Conservation (phyloP, 495 filamentous ascomycete genomes). For the Penicillium paxilli region DNA sequence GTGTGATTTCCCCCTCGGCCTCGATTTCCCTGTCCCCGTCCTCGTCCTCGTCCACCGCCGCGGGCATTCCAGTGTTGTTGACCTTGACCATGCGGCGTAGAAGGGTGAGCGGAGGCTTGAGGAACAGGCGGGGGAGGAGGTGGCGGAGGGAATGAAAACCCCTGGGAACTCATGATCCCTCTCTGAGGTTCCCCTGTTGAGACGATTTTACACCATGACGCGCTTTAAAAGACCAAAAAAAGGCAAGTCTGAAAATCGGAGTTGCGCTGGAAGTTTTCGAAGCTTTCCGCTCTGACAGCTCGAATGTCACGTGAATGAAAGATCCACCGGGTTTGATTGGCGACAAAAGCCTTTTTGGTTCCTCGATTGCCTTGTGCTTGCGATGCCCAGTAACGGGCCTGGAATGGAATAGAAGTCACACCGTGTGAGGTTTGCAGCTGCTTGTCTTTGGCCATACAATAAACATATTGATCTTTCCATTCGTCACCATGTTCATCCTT, state of each 20-base stretch:
- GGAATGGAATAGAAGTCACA: background rate
- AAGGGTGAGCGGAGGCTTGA: conserved; percentile 24
- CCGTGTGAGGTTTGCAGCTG: background rate
- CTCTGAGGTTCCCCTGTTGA: conserved; percentile 16
- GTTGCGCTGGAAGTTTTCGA: conserved; percentile 9
- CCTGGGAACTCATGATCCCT: conserved; percentile 46
- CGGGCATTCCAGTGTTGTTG: conserved; percentile 37
- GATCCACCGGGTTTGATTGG: conserved; percentile 7
- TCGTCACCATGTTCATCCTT: conserved; percentile 55
- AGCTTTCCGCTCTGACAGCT: conserved; percentile 17
- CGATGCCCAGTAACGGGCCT: background rate
- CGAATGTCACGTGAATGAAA: conserved; percentile 13
- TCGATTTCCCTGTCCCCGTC: conserved; percentile 48
- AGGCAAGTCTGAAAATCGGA: background rate
- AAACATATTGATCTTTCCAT: background rate
- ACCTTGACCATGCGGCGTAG: conserved; percentile 32
- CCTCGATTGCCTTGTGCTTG: background rate
- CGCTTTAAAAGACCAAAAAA: background rate
- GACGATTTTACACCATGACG: conserved; percentile 16
- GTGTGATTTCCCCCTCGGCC: conserved; percentile 54
- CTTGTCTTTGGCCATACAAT: background rate
- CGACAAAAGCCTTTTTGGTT: conserved; percentile 15
- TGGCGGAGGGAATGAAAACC: conserved; percentile 54
- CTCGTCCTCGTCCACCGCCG: conserved; percentile 38
- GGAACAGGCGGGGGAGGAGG: conserved; percentile 44